Base-by-base conservation (phyloP, 306 rosid genomes). In the Canavalia gladiata region DNA sequence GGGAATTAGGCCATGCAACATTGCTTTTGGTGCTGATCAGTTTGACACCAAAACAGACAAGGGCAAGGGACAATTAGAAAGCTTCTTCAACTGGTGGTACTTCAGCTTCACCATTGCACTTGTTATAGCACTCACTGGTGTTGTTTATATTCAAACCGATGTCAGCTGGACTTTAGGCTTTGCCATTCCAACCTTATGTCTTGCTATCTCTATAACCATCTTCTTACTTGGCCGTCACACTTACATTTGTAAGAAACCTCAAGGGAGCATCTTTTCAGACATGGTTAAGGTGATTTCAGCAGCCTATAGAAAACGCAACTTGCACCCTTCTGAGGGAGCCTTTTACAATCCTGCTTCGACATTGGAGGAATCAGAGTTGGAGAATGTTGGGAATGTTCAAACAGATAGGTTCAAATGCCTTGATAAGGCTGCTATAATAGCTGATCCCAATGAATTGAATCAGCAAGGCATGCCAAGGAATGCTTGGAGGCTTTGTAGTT, bases 41-140 rank as follows among this genome's bases (percentile, higher is more conserved):
- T 94, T 92, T 55, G 92, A 95, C 76, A 72, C 90, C 11, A 85
- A 18, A 1, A 95, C 92, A n/a, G 81, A 81, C 7, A 87, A 87
- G 73, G 98, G 98, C 0, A 92, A 52, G 66, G 81, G 67, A 18
- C 94, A 90, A 79, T 71, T 94, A 1, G 87, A 87, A 82, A 90
- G 97, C 79, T 94, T 94, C 85, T 94, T 90, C 86, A 91, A 92
- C 46, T 91, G 97, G 97, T 92, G 98, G 98, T 94, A 94, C 82
- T 88, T 94, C 85, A 69, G 88, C 49, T 91, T 94, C 75, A 91
- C 92, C 43, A n/a, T 88, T 64, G 92, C 97, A 31, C 89, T 92
- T 3, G 55, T 91, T 49, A 29, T 92, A 25, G 95, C 94, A 29
- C 94, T 94, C 82, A 87, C 91, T 3, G 86, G 28, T 9, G 94